These are phyloP conservation scores for Botrytis squamosa DNA, from an alignment of 2,329 filamentous ascomycete genomes.

Conservation along the genomic window DNA sequence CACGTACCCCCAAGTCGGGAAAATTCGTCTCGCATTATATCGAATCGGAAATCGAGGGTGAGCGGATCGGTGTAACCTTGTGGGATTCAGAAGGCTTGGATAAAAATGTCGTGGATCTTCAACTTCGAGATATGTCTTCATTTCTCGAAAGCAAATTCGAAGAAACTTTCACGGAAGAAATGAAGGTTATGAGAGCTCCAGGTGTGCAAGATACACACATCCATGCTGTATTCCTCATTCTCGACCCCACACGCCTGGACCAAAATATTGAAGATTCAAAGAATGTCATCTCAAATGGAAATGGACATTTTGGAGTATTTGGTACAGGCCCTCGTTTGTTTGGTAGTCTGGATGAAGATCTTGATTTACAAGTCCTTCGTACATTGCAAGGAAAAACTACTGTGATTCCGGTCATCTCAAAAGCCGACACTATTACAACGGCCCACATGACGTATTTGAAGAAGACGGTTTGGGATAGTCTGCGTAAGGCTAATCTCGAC, in stretches of 20 bases:
- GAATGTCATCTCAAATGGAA: slow-evolving; percentile 45
- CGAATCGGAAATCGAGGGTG: slow-evolving; percentile 90
- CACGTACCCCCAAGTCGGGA: slow-evolving; percentile 43
- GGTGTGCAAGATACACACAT: slow-evolving; percentile 96
- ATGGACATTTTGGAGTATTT: slow-evolving; percentile 52
- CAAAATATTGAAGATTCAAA: slow-evolving; percentile 72
- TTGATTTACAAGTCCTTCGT: slow-evolving; percentile 87
- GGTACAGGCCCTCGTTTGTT: slow-evolving; percentile 46
- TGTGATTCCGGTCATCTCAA: slow-evolving; percentile 91
- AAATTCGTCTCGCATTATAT: slow-evolving; percentile 86
- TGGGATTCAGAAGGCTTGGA: slow-evolving; percentile 97
- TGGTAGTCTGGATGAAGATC: slow-evolving; percentile 77
- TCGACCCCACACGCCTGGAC: slow-evolving; percentile 85
- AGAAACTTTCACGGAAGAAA: slow-evolving; percentile 95
- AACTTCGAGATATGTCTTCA: slow-evolving; percentile 83
- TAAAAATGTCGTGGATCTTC: slow-evolving; percentile 91
- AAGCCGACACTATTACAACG: slow-evolving; percentile 94
- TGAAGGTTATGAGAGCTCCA: slow-evolving; percentile 92
- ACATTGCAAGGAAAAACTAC: slow-evolving; percentile 91
- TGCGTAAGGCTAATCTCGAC: slow-evolving; percentile 83
- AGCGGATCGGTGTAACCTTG: slow-evolving; percentile 86
- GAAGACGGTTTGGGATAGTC: slow-evolving; percentile 82
- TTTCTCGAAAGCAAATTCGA: slow-evolving; percentile 99
- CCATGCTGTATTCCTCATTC: slow-evolving; percentile 87
- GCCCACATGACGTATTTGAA: slow-evolving; percentile 92